Evolutionary conservation across 495 filamentous ascomycete genomes (phyloP).

Genomic region (Darksidea phi): DNA sequence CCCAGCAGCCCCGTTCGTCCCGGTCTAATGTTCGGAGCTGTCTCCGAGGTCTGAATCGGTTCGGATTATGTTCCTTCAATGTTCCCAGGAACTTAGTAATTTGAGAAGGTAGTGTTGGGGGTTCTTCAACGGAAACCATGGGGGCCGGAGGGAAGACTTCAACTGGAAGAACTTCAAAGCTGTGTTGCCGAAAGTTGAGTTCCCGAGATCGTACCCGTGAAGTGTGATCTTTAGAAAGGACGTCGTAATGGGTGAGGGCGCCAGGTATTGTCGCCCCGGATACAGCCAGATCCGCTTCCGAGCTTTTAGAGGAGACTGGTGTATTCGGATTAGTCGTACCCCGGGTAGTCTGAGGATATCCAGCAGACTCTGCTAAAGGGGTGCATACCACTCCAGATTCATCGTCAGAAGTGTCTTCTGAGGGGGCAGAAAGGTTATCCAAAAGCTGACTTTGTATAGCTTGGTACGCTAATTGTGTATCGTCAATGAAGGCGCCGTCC

Average conservation of each 20-base stretch:
- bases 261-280: too few relatives aligned
- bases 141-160: constrained; percentile 23
- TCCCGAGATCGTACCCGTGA: not conserved
- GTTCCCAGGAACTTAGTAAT: constrained; percentile 18
- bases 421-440: constrained; percentile 14
- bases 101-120: constrained; percentile 24
- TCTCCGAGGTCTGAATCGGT: constrained; percentile 20
- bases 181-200: not conserved
- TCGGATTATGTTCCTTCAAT: constrained; percentile 18
- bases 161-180: constrained; percentile 15
- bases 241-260: too few relatives aligned
- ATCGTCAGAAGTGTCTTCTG: constrained; percentile 17
- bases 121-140: constrained; percentile 2
- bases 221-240: too few relatives aligned
- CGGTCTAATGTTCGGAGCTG: not conserved
- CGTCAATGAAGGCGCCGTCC: constrained; percentile 31
- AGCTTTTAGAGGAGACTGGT: too few relatives aligned
- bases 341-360: not conserved
- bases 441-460: constrained; percentile 39
- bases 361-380: not conserved
- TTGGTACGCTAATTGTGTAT: constrained; percentile 39
- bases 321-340: not conserved
- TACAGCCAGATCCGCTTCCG: too few relatives aligned
- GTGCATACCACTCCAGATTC: not conserved
- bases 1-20: constrained; percentile 33